Evolutionary conservation across 1,284 basidiomycete species (phyloP).

Genomic region (Fomes fomentarius): DNA sequence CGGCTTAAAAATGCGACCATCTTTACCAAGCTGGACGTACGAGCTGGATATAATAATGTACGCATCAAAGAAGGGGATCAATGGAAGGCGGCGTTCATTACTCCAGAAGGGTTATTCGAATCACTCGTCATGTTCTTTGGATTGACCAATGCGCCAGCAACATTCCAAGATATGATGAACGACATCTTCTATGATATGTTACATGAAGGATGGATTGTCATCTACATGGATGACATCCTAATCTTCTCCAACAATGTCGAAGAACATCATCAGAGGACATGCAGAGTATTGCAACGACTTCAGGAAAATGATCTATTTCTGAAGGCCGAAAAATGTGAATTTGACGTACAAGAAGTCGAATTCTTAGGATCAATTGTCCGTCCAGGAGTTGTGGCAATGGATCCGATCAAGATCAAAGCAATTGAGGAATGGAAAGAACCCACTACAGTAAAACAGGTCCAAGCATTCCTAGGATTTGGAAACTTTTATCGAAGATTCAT

Average conservation of each 20-base stretch:
- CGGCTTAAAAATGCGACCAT: background rate
- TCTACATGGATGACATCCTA: constrained; percentile 9
- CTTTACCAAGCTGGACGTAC: constrained; percentile 5
- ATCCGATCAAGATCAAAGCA: constrained; percentile 36
- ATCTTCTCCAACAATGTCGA: background rate
- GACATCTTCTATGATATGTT: background rate
- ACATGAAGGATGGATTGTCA: background rate
- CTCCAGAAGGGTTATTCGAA: background rate
- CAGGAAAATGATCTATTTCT: background rate
- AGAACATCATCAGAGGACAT: background rate
- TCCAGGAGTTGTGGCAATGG: background rate
- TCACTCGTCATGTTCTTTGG: background rate
- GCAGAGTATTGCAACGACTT: background rate
- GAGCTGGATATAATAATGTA: constrained; percentile 6
- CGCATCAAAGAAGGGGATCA: constrained; percentile 4
- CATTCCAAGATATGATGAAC: background rate
- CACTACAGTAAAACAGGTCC: constrained; percentile 28
- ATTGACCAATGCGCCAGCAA: background rate
- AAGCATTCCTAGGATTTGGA: constrained; percentile 44
- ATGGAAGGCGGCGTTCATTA: background rate
- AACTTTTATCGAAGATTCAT: constrained; percentile 50
- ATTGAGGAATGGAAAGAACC: constrained; percentile 40
- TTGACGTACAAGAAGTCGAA: background rate
- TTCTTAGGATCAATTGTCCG: background rate
- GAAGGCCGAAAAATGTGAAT: background rate